These are phyloP conservation scores for Bruguiera hainesii DNA, from an alignment of 441 rosid species.

Conservation along the genomic window DNA sequence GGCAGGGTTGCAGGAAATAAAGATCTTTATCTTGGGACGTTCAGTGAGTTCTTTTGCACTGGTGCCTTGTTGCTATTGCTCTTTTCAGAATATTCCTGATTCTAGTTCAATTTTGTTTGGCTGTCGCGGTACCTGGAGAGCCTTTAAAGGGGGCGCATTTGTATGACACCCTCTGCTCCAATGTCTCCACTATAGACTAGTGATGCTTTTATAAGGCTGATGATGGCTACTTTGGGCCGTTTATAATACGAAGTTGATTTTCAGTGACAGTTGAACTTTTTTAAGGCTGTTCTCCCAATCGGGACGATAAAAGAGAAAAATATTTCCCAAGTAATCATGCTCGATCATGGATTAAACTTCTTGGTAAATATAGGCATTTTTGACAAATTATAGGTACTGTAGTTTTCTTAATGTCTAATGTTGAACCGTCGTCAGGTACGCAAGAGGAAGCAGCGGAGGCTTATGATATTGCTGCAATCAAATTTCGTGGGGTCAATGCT, in stretches of 20 bases:
- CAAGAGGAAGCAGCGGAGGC: constrained; percentile 99
- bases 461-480: constrained; percentile 86
- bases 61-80: not conserved
- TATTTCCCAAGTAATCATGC: not conserved
- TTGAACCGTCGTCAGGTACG: constrained; percentile 44
- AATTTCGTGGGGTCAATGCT: constrained; percentile 88
- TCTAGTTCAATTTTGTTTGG: constrained; percentile 12
- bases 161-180: constrained; percentile 23
- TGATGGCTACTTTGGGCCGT: constrained; percentile 29
- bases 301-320: constrained; percentile 12
- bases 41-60: constrained; percentile 48
- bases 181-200: constrained; percentile 35
- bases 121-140: constrained; percentile 18
- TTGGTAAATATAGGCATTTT: constrained; percentile 1
- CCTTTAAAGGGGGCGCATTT: constrained; percentile 21
- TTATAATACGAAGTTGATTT: constrained; percentile 20
- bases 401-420: not conserved
- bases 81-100: constrained; percentile 10
- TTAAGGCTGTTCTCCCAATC: constrained; percentile 28
- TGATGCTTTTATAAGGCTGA: constrained; percentile 54
- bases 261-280: constrained; percentile 19
- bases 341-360: not conserved
- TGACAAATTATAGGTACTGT: not conserved
- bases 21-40: constrained; percentile 95
- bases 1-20: constrained; percentile 98